Evolutionary conservation across 495 filamentous ascomycete genomes (phyloP).

Genomic region (Talaromyces nanjingensis): DNA sequence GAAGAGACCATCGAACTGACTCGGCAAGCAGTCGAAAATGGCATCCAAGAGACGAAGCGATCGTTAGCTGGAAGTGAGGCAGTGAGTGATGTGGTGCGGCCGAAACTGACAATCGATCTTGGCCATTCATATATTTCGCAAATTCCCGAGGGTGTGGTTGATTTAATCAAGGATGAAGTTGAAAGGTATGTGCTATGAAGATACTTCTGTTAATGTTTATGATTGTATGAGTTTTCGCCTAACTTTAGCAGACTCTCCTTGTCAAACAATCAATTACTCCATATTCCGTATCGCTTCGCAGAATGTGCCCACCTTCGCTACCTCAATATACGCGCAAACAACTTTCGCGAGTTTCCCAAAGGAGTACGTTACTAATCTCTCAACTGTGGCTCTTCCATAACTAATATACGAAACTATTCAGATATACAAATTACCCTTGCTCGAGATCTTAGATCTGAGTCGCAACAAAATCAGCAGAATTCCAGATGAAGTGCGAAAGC

Average conservation of each 20-base stretch:
- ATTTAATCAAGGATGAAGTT: slow-evolving; percentile 86
- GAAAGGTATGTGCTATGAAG: slow-evolving; percentile 58
- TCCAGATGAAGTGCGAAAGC: slow-evolving; percentile 69
- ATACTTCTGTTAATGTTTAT: neutral
- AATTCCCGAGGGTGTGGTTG: slow-evolving; percentile 83
- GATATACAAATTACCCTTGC: slow-evolving; percentile 74
- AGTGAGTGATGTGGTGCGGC: slow-evolving; percentile 62
- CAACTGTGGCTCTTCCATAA: slow-evolving; percentile 15
- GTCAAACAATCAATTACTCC: slow-evolving; percentile 78
- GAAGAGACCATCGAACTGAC: slow-evolving; percentile 52
- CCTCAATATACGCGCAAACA: slow-evolving; percentile 87
- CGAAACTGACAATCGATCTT: slow-evolving; percentile 81
- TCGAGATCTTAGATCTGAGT: slow-evolving; percentile 90
- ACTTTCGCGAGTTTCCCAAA: slow-evolving; percentile 78
- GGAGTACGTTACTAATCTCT: slow-evolving; percentile 49
- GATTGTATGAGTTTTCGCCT: slow-evolving; percentile 7
- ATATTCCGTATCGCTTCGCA: slow-evolving; percentile 74
- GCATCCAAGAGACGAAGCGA: slow-evolving; percentile 60
- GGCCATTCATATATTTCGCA: slow-evolving; percentile 72
- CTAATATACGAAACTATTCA: slow-evolving; percentile 19
- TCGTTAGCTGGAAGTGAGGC: slow-evolving; percentile 61
- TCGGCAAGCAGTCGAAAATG: slow-evolving; percentile 57
- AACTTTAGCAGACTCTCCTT: slow-evolving; percentile 61
- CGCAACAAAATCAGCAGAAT: slow-evolving; percentile 72
- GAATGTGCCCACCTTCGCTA: slow-evolving; percentile 85